A percentile compares a stretch with the other conserved stretches of the same genome.
These are phyloP conservation scores for Inga oerstediana DNA, from an alignment of 306 rosid species.

Conservation along the genomic window DNA sequence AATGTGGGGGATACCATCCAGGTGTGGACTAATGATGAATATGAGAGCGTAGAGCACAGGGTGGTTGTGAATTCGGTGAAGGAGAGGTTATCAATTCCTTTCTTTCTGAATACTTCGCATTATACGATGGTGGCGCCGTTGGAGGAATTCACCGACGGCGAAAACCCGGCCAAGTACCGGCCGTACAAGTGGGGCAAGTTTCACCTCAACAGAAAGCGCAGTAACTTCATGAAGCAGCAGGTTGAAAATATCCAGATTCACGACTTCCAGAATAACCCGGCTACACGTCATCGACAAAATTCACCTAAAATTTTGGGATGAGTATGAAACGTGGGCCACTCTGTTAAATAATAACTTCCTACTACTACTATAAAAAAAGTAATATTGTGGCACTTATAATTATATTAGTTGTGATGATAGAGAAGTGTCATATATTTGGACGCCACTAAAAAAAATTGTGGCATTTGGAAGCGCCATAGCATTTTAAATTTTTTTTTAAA, in stretches of 20 bases:
- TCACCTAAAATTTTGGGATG: no score
- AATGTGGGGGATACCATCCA: constrained; percentile 32
- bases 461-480: no score
- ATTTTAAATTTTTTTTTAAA: no score
- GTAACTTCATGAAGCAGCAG: constrained; percentile 50
- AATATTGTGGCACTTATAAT: no score
- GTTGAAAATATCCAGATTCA: constrained; percentile 55
- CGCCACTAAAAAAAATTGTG: no score
- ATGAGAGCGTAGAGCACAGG: constrained; percentile 22
- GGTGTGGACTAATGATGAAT: constrained; percentile 17
- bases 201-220: constrained; percentile 33
- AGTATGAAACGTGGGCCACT: no score
- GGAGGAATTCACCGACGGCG: constrained; percentile 43
- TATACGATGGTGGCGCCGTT: constrained; percentile 29
- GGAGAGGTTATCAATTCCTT: constrained; percentile 45
- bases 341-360: no score
- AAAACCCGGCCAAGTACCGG: constrained; percentile 51
- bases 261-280: constrained; percentile 21
- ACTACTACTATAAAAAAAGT: no score
- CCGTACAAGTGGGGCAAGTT: constrained; percentile 58
- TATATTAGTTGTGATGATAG: no score
- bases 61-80: constrained; percentile 36
- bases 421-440: no score
- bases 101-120: constrained; percentile 49
- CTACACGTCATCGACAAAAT: no score